A percentile compares a stretch with the other conserved stretches of the same genome.
These are phyloP conservation scores for Phascolomyces articulosus DNA, from an alignment of 371 early-diverging fungal genomes.

Conservation along the genomic window DNA sequence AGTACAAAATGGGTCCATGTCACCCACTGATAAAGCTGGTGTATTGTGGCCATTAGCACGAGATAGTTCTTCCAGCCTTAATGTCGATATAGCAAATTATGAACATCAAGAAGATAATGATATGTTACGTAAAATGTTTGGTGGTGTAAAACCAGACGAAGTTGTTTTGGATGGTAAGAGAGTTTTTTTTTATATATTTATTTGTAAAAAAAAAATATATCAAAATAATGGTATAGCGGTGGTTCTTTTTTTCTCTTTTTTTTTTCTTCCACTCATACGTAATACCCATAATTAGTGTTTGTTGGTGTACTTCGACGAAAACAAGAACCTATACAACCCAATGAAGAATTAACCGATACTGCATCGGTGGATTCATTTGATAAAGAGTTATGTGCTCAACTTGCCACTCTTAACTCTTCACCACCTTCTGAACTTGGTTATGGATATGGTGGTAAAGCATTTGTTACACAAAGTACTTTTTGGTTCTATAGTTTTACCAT, in stretches of 20 bases:
- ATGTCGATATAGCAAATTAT: conserved; percentile 18
- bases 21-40: neutral
- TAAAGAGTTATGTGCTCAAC: neutral
- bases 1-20: neutral
- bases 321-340: neutral
- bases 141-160: conserved; percentile 35
- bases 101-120: conserved; percentile 28
- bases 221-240: too few relatives aligned
- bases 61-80: neutral
- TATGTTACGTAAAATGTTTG: conserved; percentile 38
- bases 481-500: conserved; percentile 49
- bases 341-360: neutral
- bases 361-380: conserved; percentile 8
- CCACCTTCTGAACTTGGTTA: conserved; percentile 28
- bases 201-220: neutral
- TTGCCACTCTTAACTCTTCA: neutral
- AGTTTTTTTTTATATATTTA: too few relatives aligned
- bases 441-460: conserved; percentile 43
- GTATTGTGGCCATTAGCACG: conserved; percentile 11
- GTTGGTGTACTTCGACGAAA: conserved; percentile 5
- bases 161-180: conserved; percentile 43
- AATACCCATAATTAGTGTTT: conserved; percentile 2
- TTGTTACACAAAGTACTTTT: conserved; percentile 39
- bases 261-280: too few relatives aligned
- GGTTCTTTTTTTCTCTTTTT: too few relatives aligned